Evolutionary conservation across 306 rosid species (phyloP).

Genomic region (Vicia sativa): DNA sequence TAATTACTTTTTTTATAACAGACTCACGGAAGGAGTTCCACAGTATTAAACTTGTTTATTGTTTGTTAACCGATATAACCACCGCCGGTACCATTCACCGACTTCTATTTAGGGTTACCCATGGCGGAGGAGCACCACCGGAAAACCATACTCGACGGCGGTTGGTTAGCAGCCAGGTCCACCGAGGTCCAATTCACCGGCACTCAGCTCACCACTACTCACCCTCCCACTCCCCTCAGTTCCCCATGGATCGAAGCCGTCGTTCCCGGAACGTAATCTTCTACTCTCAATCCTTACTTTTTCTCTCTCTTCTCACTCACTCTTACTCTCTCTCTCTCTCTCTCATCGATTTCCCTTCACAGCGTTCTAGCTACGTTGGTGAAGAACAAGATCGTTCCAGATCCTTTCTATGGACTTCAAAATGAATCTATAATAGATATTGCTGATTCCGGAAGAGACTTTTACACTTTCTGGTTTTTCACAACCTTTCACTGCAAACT

Average conservation of each 20-base stretch:
- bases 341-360: conserved; percentile 36
- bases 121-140: conserved; percentile 48
- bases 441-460: conserved; percentile 91
- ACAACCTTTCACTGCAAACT: conserved; percentile 68
- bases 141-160: conserved; percentile 62
- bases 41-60: too few relatives aligned
- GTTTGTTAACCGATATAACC: background rate
- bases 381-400: conserved; percentile 79
- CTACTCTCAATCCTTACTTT: background rate
- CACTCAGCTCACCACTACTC: conserved; percentile 80
- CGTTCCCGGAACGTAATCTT: conserved; percentile 91
- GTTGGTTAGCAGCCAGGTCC: conserved; percentile 90
- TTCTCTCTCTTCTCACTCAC: background rate
- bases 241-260: conserved; percentile 86
- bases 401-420: conserved; percentile 83
- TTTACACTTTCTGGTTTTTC: conserved; percentile 93
- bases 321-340: background rate
- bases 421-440: conserved; percentile 75
- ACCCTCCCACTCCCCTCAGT: conserved; percentile 63
- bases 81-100: background rate
- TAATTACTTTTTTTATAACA: too few relatives aligned
- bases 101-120: background rate
- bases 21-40: too few relatives aligned
- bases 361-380: conserved; percentile 87
- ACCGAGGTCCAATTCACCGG: conserved; percentile 67